Evolutionary conservation across 2,329 filamentous ascomycete genomes (phyloP).

Genomic region (Ascochyta rabiei): DNA sequence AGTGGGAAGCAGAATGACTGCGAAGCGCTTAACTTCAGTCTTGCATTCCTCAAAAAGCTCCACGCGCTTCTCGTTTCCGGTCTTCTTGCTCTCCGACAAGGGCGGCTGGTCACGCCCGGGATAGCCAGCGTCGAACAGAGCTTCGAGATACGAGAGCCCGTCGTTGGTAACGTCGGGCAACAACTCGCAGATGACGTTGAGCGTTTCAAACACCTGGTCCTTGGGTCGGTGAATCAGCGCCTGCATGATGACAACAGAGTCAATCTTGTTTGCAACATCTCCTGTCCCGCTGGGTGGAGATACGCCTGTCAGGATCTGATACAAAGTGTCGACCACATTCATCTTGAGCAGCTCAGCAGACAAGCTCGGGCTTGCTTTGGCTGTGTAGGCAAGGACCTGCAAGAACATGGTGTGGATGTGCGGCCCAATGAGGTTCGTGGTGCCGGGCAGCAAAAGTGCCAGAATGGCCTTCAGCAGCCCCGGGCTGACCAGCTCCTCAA

Average conservation of each 20-base stretch:
- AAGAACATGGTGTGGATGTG: constrained; percentile 97
- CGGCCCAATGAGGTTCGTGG: constrained; percentile 90
- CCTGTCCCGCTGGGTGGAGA: constrained; percentile 83
- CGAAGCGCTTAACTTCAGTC: constrained; percentile 85
- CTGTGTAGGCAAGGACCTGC: constrained; percentile 86
- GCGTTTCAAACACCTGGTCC: constrained; percentile 94
- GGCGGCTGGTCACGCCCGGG: constrained; percentile 54
- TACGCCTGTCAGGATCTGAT: constrained; percentile 95
- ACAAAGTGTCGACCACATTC: constrained; percentile 95
- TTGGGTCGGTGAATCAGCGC: constrained; percentile 92
- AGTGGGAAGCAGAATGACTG: constrained; percentile 90
- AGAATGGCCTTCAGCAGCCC: constrained; percentile 85
- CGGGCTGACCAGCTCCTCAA: constrained; percentile 90
- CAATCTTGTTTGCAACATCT: constrained; percentile 82
- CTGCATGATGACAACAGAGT: constrained; percentile 98
- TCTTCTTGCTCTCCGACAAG: constrained; percentile 57
- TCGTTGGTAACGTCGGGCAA: constrained; percentile 74
- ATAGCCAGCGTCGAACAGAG: constrained; percentile 57
- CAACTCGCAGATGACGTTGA: constrained; percentile 96
- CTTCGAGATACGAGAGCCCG: constrained; percentile 58
- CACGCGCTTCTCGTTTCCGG: constrained; percentile 79
- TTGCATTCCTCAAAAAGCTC: constrained; percentile 83
- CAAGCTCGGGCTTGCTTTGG: constrained; percentile 82
- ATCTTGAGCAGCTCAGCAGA: constrained; percentile 93
- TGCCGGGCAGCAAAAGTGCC: constrained; percentile 86